phyloP scores from a whole-genome alignment of 768 basidiomycete genomes.

The Erythrobasidium yunnanense region DNA sequence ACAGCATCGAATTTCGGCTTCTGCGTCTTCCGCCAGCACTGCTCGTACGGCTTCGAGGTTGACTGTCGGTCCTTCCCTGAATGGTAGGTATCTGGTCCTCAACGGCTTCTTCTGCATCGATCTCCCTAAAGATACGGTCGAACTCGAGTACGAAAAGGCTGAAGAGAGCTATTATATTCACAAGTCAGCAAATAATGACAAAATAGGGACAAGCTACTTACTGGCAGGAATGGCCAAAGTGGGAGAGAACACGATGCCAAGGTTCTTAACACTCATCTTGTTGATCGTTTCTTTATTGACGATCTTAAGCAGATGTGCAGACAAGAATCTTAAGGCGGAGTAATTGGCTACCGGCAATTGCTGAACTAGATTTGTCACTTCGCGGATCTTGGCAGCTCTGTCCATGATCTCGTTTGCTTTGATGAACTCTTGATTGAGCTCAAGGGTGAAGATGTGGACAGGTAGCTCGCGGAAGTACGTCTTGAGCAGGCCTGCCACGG shows the following conservation, averaged over 20 bases:
- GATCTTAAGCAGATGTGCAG: constrained; percentile 85
- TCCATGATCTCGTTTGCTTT: constrained; percentile 87
- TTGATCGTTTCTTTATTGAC: constrained; percentile 79
- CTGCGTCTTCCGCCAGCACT: constrained; percentile 1
- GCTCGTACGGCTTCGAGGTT: background rate
- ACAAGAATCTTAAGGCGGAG: constrained; percentile 81
- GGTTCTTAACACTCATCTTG: constrained; percentile 98
- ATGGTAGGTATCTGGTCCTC: background rate
- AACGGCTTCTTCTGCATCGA: constrained; percentile 25
- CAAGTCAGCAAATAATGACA: background rate
- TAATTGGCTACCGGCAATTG: constrained; percentile 85
- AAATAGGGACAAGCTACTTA: background rate
- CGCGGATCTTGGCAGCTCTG: constrained; percentile 72
- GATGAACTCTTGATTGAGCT: constrained; percentile 80
- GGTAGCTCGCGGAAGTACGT: constrained; percentile 86
- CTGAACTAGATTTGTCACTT: constrained; percentile 74
- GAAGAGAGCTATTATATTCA: constrained; percentile 52
- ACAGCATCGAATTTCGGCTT: constrained; percentile 32
- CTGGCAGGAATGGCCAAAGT: constrained; percentile 93
- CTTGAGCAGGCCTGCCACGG: constrained; percentile 89
- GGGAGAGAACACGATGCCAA: constrained; percentile 96
- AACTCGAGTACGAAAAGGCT: constrained; percentile 77
- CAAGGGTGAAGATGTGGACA: constrained; percentile 78
- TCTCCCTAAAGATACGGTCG: constrained; percentile 24
- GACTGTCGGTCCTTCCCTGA: background rate